Evolutionary conservation across 148 eudicot species (phyloP), one percentile per base, ranked within the genome.

Genomic region (Fallopia convolvulus): DNA sequence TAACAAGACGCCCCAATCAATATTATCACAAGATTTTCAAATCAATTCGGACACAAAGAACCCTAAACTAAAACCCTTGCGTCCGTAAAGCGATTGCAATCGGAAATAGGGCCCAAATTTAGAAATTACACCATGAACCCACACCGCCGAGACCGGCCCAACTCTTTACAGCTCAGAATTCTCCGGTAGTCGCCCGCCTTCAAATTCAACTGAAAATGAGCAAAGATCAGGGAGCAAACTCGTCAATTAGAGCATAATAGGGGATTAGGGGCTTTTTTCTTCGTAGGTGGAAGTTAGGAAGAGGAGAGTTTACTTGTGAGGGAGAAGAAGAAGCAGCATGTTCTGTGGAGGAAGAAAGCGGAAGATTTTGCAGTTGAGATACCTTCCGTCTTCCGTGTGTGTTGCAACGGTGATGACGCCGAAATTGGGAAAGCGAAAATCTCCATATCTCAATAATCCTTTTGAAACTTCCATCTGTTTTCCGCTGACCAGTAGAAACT

Each of bases 331-430:
- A 18, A 47, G 50, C 13, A 72, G 75, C 75, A 21, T 44, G 75
- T 73, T 68, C 17, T 36, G 33, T 20, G 55, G 55, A 73, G 10
- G 74, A 39, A 39, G n/a, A 14, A 55, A 55, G 61, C 20, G 21
- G 74, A 70, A 73, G 75, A 73, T 73, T 46, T 73, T 9, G 33
- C 75, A 42, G 55, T 73, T 44, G 55, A 73, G 55, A 73, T 46
- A 73, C 75, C n/a, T 73, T 73, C 75, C 75, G 52, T 73, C 3
- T 73, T 73, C 75, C 75, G 75, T 73, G 75, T 36, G 72, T 8
- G 44, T 17, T 33, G 72, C 44, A 68, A 39, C 44, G 72, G 14
- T 39, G 46, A 68, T 39, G 72, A 68, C 46, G 72, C 42, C 11
- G 72, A 33, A 66, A 66, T 66, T 66, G 72, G 20, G 72, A 66